A percentile compares a stretch with the other conserved stretches of the same genome.
These are phyloP conservation scores for Euphorbia celastroides DNA, from an alignment of 441 rosid genomes.

Conservation along the genomic window DNA sequence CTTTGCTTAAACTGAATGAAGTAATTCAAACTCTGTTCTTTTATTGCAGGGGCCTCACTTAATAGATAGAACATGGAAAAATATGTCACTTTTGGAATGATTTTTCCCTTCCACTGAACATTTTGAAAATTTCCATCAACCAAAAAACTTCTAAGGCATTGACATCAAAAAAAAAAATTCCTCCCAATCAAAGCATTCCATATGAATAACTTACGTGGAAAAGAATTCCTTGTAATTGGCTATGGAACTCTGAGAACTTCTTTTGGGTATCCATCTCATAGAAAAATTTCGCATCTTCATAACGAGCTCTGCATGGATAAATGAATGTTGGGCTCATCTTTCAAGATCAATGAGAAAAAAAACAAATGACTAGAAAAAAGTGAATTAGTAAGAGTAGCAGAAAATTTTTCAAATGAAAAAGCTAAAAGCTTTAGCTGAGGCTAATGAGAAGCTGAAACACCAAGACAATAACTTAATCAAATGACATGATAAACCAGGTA, in stretches of 20 bases:
- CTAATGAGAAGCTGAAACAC: neutral
- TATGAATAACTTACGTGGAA: constrained; percentile 70
- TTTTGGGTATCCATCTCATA: constrained; percentile 80
- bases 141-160: neutral
- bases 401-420: neutral
- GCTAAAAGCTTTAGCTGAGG: neutral
- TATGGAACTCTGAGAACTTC: constrained; percentile 61
- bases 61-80: neutral
- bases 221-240: constrained; percentile 81
- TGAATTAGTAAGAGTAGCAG: too few relatives aligned
- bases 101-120: neutral
- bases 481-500: constrained; percentile 4
- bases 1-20: neutral
- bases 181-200: constrained; percentile 6
- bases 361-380: neutral
- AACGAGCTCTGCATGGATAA: constrained; percentile 75
- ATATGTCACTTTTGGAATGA: neutral
- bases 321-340: constrained; percentile 15
- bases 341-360: constrained; percentile 1
- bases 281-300: constrained; percentile 96
- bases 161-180: neutral
- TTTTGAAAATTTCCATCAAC: neutral
- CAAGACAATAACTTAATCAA: neutral
- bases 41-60: neutral
- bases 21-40: neutral